Evolutionary conservation across 192 early-diverging fungal species (phyloP).

Genomic region (Coemansia umbellata): DNA sequence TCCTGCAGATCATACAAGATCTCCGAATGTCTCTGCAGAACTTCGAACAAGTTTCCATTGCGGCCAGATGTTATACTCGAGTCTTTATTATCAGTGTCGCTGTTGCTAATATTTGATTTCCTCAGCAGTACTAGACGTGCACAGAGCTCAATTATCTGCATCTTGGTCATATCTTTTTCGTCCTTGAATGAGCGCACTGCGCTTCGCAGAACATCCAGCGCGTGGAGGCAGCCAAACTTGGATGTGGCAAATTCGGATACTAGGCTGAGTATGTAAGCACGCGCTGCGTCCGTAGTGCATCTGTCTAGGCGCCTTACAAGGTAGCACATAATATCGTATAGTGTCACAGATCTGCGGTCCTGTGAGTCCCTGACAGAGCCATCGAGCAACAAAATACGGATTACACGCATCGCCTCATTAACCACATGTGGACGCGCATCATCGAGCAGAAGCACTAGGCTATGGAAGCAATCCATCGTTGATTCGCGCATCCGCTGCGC

Average conservation of each 20-base stretch:
- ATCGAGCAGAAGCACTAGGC: conserved; percentile 28
- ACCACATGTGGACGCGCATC: conserved; percentile 21
- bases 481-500: conserved; percentile 46
- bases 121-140: conserved; percentile 25
- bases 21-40: conserved; percentile 4
- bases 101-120: not conserved
- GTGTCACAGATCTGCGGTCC: conserved; percentile 20
- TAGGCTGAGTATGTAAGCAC: conserved; percentile 84
- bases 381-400: conserved; percentile 33
- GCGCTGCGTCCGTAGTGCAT: conserved; percentile 51
- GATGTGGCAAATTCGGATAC: conserved; percentile 72
- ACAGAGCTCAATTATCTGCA: conserved; percentile 78
- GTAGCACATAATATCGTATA: conserved; percentile 46
- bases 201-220: conserved; percentile 78
- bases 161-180: conserved; percentile 68
- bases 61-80: not conserved
- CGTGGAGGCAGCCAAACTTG: conserved; percentile 56
- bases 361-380: conserved; percentile 41
- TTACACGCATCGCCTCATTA: conserved; percentile 22
- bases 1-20: conserved; percentile 52
- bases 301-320: conserved; percentile 18
- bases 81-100: not conserved
- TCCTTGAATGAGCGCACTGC: conserved; percentile 56
- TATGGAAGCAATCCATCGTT: conserved; percentile 43
- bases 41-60: conserved; percentile 1